Conservation (phyloP, 2,329 filamentous ascomycete genomes). For the Hypoxylon rubiginosum region DNA sequence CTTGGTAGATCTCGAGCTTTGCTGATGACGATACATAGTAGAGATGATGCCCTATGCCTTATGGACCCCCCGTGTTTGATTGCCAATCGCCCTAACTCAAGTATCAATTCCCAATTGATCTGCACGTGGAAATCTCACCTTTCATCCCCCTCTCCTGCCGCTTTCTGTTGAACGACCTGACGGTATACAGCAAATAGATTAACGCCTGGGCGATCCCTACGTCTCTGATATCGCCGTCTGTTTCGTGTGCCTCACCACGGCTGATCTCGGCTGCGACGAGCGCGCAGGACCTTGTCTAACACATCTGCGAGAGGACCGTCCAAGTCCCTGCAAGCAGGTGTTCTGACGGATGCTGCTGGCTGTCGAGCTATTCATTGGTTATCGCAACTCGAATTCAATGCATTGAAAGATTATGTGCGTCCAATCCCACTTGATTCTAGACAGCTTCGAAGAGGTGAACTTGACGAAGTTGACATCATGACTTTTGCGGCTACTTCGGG, state of each 20-base stretch:
- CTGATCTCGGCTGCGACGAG: conserved; percentile 18
- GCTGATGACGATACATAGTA: conserved; percentile 39
- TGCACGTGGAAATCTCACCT: conserved; percentile 7
- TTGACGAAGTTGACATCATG: conserved; percentile 28
- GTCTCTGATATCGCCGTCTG: conserved; percentile 33
- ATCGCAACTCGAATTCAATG: conserved; percentile 12
- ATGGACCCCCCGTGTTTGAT: conserved; percentile 16
- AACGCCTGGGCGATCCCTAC: conserved; percentile 39
- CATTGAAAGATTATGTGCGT: neutral
- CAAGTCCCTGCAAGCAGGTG: conserved; percentile 8
- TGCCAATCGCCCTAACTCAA: conserved; percentile 13
- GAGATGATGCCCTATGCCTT: conserved; percentile 13
- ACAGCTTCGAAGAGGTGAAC: conserved; percentile 2
- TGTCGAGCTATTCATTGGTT: conserved; percentile 14
- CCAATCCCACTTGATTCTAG: conserved; percentile 14
- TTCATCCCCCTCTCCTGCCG: neutral
- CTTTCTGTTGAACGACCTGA: conserved; percentile 13
- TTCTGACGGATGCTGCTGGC: conserved; percentile 9
- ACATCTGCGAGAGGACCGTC: conserved; percentile 19
- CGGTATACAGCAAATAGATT: conserved; percentile 23
- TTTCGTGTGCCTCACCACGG: conserved; percentile 37
- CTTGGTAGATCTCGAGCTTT: conserved; percentile 29
- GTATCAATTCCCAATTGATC: conserved; percentile 6
- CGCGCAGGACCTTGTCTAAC: conserved; percentile 21
- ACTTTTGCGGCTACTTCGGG: conserved; percentile 6